Evolutionary conservation across 495 filamentous ascomycete species (phyloP).

Genomic region (Evernia prunastri): DNA sequence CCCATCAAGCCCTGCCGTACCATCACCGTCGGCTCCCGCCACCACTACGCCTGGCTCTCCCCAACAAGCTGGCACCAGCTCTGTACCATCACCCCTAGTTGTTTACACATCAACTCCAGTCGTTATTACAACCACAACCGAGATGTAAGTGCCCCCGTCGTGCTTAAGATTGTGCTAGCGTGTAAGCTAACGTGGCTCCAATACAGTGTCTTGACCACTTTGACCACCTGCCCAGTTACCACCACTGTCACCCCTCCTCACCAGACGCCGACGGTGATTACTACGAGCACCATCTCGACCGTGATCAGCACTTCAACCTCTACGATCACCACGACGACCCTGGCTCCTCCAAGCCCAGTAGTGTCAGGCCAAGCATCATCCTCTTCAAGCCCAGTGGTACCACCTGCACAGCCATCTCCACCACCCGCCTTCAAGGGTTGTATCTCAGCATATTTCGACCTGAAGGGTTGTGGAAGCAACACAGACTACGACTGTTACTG

Average conservation of each 20-base stretch:
- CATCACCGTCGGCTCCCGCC: background rate
- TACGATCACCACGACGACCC: constrained; percentile 33
- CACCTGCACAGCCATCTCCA: constrained; percentile 28
- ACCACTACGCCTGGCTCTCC: background rate
- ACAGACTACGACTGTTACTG: constrained; percentile 82
- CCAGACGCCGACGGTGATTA: constrained; percentile 28
- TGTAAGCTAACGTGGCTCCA: background rate
- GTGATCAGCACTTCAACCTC: constrained; percentile 37
- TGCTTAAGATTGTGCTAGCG: background rate
- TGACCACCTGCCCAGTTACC: constrained; percentile 42
- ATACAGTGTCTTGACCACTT: constrained; percentile 32
- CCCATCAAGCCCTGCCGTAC: background rate
- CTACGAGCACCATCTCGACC: constrained; percentile 32
- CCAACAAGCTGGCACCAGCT: background rate
- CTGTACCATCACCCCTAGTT: background rate
- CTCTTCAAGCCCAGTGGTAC: constrained; percentile 28
- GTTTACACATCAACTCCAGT: constrained; percentile 6
- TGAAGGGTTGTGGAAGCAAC: constrained; percentile 74
- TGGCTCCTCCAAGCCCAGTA: constrained; percentile 15
- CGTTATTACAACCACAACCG: background rate
- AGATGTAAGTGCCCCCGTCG: background rate
- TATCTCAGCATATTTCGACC: constrained; percentile 82
- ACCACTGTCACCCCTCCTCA: constrained; percentile 34
- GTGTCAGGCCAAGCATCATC: constrained; percentile 4
- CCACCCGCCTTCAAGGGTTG: constrained; percentile 64